Percentiles rank a stretch among this genome's conserved stretches.
phyloP scores from a whole-genome alignment of 306 rosid species.

The Cyclanthera cordifolia region DNA sequence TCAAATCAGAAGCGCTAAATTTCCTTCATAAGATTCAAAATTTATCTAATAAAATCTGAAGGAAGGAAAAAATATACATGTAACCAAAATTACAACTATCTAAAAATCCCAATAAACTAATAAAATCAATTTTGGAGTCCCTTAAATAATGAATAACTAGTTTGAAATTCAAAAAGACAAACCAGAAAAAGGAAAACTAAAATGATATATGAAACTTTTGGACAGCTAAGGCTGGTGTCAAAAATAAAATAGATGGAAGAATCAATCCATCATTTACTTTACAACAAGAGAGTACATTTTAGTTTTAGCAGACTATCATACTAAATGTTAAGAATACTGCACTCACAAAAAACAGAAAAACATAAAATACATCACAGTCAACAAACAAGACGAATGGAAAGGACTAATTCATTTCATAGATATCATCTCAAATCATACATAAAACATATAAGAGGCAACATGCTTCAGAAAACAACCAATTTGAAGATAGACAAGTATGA shows the following conservation, averaged over 20 bases:
- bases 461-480: neutral
- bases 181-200: neutral
- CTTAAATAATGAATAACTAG: neutral
- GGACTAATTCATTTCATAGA: neutral
- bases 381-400: neutral
- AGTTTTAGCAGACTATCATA: neutral
- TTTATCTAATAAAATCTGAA: neutral
- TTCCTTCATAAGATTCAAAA: neutral
- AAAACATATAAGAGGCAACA: neutral
- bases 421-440: neutral
- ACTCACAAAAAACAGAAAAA: neutral
- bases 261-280: neutral
- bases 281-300: neutral
- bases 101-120: neutral
- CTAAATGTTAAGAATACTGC: neutral
- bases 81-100: neutral
- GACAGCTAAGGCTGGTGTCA: neutral
- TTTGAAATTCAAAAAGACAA: neutral
- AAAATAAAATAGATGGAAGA: neutral
- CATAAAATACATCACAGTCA: neutral
- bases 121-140: neutral
- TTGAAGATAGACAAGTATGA: slow-evolving; percentile 4
- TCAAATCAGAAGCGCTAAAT: neutral
- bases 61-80: neutral
- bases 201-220: neutral